Base-by-base conservation (phyloP, 331 rosid species). In the Saraca asoca region DNA sequence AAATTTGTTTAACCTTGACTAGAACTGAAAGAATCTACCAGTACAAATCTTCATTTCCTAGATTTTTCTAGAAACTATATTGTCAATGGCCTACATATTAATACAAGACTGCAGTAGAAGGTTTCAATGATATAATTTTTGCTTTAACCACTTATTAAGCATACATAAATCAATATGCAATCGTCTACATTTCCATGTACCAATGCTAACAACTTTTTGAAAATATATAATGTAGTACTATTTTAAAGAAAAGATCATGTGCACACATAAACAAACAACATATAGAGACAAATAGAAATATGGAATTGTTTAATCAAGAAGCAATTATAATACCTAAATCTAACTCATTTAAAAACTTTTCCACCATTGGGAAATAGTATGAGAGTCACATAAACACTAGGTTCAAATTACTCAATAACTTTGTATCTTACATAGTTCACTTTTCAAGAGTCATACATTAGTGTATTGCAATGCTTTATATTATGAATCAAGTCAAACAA, bases 381-480 rank as follows among this genome's bases (percentile, higher is more conserved):
- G 48, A 86, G 76, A 35, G 85, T 72, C 46, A 81, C 90, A 62
- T 79, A 93, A 72, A 93, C 96, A 37, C 97, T 97, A 19, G 82
- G 78, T 63, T 90, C 97, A 39, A 93, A 93, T 64, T 79, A 88
- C 80, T 93, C 98, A 24, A 82, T 79, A 63, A 87, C 64, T 78
- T 85, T n/a, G n/a, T n/a, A n/a, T n/a, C n/a, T n/a, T n/a, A n/a
- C n/a, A n/a, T n/a, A n/a, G n/a, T n/a, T n/a, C n/a, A n/a, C n/a
- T n/a, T n/a, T n/a, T n/a, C n/a, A n/a, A n/a, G n/a, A n/a, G n/a
- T n/a, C n/a, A n/a, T n/a, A n/a, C n/a, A n/a, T n/a, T n/a, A n/a
- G n/a, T n/a, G n/a, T n/a, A n/a, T n/a, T n/a, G n/a, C n/a, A n/a
- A n/a, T n/a, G n/a, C n/a, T n/a, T n/a, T n/a, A n/a, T n/a, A n/a